Evolutionary conservation across 805 yeast species (phyloP).

Genomic region (Metschnikowia hibisci): DNA sequence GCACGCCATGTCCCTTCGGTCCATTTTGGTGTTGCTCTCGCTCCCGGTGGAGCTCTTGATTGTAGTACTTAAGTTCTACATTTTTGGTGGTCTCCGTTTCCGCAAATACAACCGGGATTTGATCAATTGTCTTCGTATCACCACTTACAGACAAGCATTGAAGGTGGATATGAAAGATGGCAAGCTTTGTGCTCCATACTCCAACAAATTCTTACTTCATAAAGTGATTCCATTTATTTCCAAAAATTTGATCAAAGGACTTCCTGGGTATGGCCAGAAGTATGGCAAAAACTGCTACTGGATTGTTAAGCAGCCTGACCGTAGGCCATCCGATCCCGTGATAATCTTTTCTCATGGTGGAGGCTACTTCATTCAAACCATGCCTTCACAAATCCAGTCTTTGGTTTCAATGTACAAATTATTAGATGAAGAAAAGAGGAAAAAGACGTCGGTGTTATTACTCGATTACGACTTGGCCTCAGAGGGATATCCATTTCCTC

Average conservation of each 20-base stretch:
- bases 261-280: conserved; percentile 30
- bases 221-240: conserved; percentile 10
- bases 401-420: conserved; percentile 27
- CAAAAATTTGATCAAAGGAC: conserved; percentile 7
- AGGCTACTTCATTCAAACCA: conserved; percentile 32
- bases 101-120: conserved; percentile 13
- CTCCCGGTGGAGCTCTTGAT: conserved; percentile 14
- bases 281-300: conserved; percentile 31
- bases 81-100: conserved; percentile 16
- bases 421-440: conserved; percentile 21
- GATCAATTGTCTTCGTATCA: conserved; percentile 14
- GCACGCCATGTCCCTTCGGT: conserved; percentile 8
- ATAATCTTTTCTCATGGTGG: conserved; percentile 40
- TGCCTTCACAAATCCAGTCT: conserved; percentile 28
- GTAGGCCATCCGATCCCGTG: conserved; percentile 26
- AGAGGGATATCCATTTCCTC: conserved; percentile 29
- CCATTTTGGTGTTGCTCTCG: conserved; percentile 9
- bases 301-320: conserved; percentile 29
- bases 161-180: conserved; percentile 15
- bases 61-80: conserved; percentile 15
- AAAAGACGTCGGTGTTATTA: conserved; percentile 23
- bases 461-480: conserved; percentile 32
- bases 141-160: conserved; percentile 12
- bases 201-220: conserved; percentile 13
- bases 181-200: conserved; percentile 12